Evolutionary conservation across 2,329 filamentous ascomycete genomes (phyloP).

Genomic region (Fusarium vanettenii): DNA sequence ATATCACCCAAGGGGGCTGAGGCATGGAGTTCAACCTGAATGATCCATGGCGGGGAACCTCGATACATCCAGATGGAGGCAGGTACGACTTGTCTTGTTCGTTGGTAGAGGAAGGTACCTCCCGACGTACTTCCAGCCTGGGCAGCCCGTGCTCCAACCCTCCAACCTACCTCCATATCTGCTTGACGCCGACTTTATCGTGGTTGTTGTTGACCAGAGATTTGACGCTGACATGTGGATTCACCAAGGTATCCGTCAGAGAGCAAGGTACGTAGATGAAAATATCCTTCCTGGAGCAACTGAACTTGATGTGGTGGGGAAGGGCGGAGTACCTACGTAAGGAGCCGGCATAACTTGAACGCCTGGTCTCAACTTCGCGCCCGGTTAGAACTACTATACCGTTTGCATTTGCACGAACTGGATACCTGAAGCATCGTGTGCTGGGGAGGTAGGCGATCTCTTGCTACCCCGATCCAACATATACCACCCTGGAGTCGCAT

Average conservation of each 20-base stretch:
- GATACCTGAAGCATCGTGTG: neutral
- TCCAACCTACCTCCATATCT: neutral
- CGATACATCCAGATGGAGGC: neutral
- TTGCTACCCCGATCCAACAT: neutral
- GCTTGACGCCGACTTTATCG: neutral
- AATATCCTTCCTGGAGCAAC: neutral
- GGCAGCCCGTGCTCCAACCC: neutral
- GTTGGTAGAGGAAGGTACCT: neutral
- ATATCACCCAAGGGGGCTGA: constrained; percentile 33
- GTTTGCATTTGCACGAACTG: constrained; percentile 9
- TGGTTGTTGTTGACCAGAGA: neutral
- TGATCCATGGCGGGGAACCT: constrained; percentile 8
- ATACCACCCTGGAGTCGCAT: constrained; percentile 4
- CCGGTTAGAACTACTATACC: neutral
- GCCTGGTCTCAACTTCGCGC: neutral
- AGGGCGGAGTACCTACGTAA: neutral
- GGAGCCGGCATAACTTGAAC: constrained; percentile 1
- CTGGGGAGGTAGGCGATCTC: neutral
- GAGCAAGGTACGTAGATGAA: constrained; percentile 15
- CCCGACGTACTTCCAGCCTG: neutral
- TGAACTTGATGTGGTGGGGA: neutral
- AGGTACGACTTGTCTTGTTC: neutral
- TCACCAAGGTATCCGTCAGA: neutral
- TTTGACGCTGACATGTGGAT: neutral
- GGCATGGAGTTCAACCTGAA: neutral